Evolutionary conservation across 768 basidiomycete species (phyloP), one percentile per base, ranked within the genome.

Genomic region (Podaxis carcinomalis): DNA sequence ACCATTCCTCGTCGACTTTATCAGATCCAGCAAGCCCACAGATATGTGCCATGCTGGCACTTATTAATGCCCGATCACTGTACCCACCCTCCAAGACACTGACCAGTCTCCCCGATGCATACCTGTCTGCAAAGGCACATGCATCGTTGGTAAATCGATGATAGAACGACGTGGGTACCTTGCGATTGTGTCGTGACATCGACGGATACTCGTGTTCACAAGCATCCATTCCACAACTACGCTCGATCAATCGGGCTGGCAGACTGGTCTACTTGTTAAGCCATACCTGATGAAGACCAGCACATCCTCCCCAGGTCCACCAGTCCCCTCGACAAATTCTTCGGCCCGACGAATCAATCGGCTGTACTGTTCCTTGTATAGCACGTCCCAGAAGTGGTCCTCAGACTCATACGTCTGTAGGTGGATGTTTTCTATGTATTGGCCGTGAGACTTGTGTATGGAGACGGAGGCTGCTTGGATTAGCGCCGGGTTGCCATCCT

Each of bases 31-130:
- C 78, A 21, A 98, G 73, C 3, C 95, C 95, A 5, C 77, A 75
- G 1, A 96, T 71, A 69, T 94, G 90, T 0, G 93, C 90, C 83
- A 94, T 84, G 0, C 88, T 81, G 0, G 90, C 96, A 63, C 90
- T 93, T 5, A 78, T 85, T 57, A 98, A 77, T 0, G 96, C 95
- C 5, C 89, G 82, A 70, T 98, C 94, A 66, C 92, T 92, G 68
- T 98, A 98, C 1, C 95, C 96, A 1, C 96, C 96, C 74, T 99
- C 96, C 1, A 99, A 83, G 0, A 98, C 91, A 66, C 92, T 94
- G 40, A 98, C 79, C 4, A 96, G 66, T 44, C 86, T 81, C 0
- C 94, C 93, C 1, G 71, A 67, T 0, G 92, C 85, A 63, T 86
- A 86, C 49, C 71, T 64, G 27, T 89, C 81, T 5, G 89, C 87